Evolutionary conservation across 2,329 filamentous ascomycete species (phyloP), one percentile per base, ranked within the genome.

Genomic region (Penicillium sp.): DNA sequence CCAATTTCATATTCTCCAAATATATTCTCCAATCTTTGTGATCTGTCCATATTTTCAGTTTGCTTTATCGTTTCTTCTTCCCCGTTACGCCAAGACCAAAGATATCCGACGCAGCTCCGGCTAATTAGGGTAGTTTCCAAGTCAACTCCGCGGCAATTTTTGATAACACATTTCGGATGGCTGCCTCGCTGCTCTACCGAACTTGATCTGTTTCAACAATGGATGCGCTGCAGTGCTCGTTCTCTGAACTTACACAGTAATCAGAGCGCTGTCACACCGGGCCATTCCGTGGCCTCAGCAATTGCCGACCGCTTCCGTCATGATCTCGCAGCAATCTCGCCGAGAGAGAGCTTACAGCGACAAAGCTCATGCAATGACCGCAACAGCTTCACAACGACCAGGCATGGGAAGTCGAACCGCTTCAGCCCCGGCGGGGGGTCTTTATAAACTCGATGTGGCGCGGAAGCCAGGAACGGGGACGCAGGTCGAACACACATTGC

Each of bases 291-390:
- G 38, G 45, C 44, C 34, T 16, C 21, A 46, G n/a, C 27, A 47
- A 48, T 45, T 55, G 60, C 53, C 56, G 56, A 52, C 52, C 55
- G 53, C 38, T 27, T 44, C 39, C 46, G 57, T 44, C 43, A 72
- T 72, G 70, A 57, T 65, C 48, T 70, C 64, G n/a, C 65, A 70
- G 56, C 57, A 65, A 39, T 43, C 62, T 40, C 63, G 67, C 53
- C 65, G 67, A 60, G 70, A 71, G 55, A 64, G 71, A 56, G 68
- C 71, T 15, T 66, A 65, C 40, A 75, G 71, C 53, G 71, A 74
- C 45, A 68, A 62, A 62, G 63, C 66, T 23, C 67, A 71, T 52
- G 60, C 48, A 19, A 60, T 61, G 54, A 49, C 62, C n/a, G 56
- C 55, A 48, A 58, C 61, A 53, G 48, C 67, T 48, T 65, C 65